Conservation (phyloP, 495 filamentous ascomycete genomes). For the Penicillium paradoxum region DNA sequence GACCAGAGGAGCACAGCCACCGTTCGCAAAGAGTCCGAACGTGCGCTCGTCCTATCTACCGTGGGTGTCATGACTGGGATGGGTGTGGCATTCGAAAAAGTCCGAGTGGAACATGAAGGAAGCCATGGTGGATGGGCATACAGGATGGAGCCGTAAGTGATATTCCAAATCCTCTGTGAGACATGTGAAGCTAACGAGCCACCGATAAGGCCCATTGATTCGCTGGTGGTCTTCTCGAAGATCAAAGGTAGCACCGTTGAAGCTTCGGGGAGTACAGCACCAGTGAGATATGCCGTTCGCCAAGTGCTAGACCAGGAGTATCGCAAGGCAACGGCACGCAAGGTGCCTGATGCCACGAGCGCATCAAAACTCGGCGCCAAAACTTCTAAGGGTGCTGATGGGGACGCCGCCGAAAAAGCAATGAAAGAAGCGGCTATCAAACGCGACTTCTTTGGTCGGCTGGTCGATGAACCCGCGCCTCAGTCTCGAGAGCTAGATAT, state of each 20-base stretch:
- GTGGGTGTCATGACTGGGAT: constrained; percentile 74
- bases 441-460: constrained; percentile 85
- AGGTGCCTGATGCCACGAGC: constrained; percentile 54
- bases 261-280: constrained; percentile 46
- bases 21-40: constrained; percentile 80
- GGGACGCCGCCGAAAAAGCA: constrained; percentile 17
- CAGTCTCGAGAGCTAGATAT: constrained; percentile 17
- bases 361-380: constrained; percentile 33
- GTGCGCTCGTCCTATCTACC: constrained; percentile 69
- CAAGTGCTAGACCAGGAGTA: constrained; percentile 91
- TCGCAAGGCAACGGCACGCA: constrained; percentile 58
- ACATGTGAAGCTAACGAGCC: constrained; percentile 23
- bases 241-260: constrained; percentile 17
- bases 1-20: constrained; percentile 66
- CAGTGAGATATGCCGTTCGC: constrained; percentile 79
- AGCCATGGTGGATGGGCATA: constrained; percentile 68
- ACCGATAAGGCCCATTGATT: constrained; percentile 60
- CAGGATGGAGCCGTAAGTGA: constrained; percentile 86
- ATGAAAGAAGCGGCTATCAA: constrained; percentile 48
- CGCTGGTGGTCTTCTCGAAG: constrained; percentile 48
- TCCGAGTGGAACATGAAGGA: constrained; percentile 65
- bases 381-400: constrained; percentile 23
- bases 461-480: constrained; percentile 48
- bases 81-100: constrained; percentile 76
- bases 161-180: not conserved